Evolutionary conservation across 140 eudicot species (phyloP).

Genomic region (Artemisia princeps): DNA sequence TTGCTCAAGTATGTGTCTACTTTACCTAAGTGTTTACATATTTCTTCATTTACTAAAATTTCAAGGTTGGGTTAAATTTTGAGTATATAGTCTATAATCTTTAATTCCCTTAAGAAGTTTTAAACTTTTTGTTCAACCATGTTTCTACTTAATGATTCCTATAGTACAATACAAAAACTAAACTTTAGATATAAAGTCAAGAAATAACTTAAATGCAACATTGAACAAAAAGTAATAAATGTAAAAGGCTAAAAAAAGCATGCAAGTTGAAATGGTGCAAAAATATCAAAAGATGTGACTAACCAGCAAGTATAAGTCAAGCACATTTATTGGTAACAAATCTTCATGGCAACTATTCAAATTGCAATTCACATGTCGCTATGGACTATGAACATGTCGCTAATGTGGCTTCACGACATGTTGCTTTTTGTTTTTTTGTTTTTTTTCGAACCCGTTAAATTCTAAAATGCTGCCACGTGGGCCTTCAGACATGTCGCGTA

Average conservation of each 20-base stretch:
- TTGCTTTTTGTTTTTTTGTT: no score
- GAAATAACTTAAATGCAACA: neutral
- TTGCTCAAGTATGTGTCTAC: slow-evolving; percentile 12
- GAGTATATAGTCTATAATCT: neutral
- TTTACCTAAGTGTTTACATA: neutral
- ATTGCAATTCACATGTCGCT: no score
- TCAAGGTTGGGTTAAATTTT: neutral
- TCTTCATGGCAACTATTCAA: no score
- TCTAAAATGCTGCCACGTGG: no score
- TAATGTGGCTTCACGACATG: no score
- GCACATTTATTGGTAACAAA: slow-evolving; percentile 20
- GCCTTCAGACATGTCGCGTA: no score
- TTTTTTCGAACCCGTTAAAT: no score
- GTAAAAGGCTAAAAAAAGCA: neutral
- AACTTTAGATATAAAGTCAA: slow-evolving; percentile 11
- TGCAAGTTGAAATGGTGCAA: neutral
- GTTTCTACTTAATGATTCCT: neutral
- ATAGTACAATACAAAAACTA: neutral
- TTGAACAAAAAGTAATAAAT: neutral
- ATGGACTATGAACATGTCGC: no score
- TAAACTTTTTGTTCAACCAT: slow-evolving; percentile 4
- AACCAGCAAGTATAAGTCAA: slow-evolving; percentile 22
- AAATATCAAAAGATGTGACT: slow-evolving; percentile 16
- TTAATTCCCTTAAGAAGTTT: slow-evolving; percentile 3
- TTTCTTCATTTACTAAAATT: slow-evolving; percentile 5